Percentiles rank a stretch among this genome's conserved stretches.
phyloP scores from a whole-genome alignment of 2,329 filamentous ascomycete species.

The Fusarium citri region DNA sequence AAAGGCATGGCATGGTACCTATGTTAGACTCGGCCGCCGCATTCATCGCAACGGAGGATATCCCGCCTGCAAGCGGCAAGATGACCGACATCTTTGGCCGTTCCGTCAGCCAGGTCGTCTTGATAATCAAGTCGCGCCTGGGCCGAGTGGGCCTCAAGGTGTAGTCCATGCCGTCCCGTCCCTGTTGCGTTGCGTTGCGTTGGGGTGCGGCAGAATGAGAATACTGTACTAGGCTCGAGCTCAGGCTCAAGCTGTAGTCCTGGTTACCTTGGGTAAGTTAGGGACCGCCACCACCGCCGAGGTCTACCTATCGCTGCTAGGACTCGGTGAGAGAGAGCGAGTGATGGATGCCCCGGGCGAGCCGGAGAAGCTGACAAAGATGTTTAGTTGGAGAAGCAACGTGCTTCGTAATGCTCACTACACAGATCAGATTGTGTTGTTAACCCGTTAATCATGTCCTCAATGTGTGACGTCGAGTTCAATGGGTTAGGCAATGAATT shows the following conservation, averaged over 20 bases:
- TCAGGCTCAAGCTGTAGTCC: not conserved
- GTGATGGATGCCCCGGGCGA: conserved; percentile 38
- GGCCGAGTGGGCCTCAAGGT: conserved; percentile 40
- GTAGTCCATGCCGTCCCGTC: conserved; percentile 22
- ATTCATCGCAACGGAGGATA: conserved; percentile 30
- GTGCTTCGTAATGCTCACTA: conserved; percentile 42
- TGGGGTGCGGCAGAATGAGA: conserved; percentile 27
- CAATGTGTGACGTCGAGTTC: not conserved
- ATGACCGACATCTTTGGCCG: conserved; percentile 31
- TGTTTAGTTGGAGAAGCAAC: conserved; percentile 34
- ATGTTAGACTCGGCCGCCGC: conserved; percentile 6
- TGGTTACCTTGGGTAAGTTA: conserved; percentile 8
- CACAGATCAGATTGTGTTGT: conserved; percentile 17
- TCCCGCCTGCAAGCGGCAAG: conserved; percentile 41
- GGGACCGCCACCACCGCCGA: conserved; percentile 41
- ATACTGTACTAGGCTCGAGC: not conserved
- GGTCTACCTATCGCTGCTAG: conserved; percentile 18
- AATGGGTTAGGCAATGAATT: conserved; percentile 12
- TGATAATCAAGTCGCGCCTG: conserved; percentile 29
- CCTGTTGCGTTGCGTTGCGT: conserved; percentile 18
- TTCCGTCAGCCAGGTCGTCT: conserved; percentile 23
- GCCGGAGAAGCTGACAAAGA: conserved; percentile 41
- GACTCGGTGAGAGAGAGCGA: conserved; percentile 44
- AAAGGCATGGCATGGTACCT: not conserved
- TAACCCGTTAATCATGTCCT: conserved; percentile 7